Base-by-base conservation (phyloP, 2,329 filamentous ascomycete genomes). In the Exophiala alcalophila region DNA sequence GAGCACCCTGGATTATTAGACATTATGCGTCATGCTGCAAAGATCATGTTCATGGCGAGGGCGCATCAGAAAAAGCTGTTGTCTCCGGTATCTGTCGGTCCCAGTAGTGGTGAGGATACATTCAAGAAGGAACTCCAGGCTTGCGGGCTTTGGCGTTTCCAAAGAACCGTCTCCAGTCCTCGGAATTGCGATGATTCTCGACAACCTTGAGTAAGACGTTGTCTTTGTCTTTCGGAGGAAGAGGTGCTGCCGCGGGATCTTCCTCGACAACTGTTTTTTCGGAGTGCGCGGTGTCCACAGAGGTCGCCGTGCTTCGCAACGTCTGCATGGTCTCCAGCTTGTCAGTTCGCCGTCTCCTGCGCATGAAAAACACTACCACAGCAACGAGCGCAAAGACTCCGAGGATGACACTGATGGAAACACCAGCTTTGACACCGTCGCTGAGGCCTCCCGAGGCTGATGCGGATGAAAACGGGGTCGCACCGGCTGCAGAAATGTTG, bases 131-230 rank as follows among this genome's bases (percentile, higher is more conserved):
- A 4, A 14, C n/a, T 4, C 21, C 12, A 6, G 35, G 24, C 20
- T 30, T 28, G 8, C 24, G 37, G 10, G 10, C 21, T 24, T 21
- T 36, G 26, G 19, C 46, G 23, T 40, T 40, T 24, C 49, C 42
- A 32, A 52, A 49, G 31, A 52, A 52, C 10, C 34, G 44, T 37
- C 42, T 48, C 49, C 44, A 52, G 23, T 52, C 49, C 38, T 45
- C 45, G 2, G 49, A 52, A 24, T 47, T 45, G 12, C 49, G 37
- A 24, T 37, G 34, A 42, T 41, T 41, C 9, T 38, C 31, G 12
- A 19, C 31, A 11, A 24, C 32, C 18, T 33, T 49, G 28, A 37
- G n/a, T n/a, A n/a, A 35, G n/a, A 40, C 23, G 4, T 31, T 23
- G 16, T 24, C 23, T 9, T 28, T 35, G 5, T 36, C 18, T 5